These are phyloP conservation scores for Kodamaea restingae DNA, from an alignment of 805 yeast species.

Conservation along the genomic window DNA sequence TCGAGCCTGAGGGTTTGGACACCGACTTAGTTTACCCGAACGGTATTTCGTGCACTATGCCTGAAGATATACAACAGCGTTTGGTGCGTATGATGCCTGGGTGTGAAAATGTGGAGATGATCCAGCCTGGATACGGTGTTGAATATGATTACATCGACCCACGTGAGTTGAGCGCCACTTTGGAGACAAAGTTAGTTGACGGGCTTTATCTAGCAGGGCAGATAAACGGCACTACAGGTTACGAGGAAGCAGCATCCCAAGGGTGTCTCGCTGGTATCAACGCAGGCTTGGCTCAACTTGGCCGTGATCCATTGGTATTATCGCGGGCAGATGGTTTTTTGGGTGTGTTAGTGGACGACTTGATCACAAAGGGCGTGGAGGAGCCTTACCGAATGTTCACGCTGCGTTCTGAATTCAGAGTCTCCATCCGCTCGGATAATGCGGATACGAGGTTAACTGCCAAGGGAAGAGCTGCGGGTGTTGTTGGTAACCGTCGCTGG, in stretches of 20 bases:
- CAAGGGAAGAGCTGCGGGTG: constrained; percentile 62
- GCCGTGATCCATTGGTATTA: constrained; percentile 46
- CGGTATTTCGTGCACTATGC: constrained; percentile 95
- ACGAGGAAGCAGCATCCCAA: constrained; percentile 98
- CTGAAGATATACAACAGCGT: constrained; percentile 79
- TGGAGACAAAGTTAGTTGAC: constrained; percentile 74
- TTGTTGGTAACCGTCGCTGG: constrained; percentile 61
- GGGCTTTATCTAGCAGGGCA: constrained; percentile 94
- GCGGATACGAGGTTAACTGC: constrained; percentile 84
- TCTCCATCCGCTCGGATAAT: constrained; percentile 87
- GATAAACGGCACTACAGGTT: constrained; percentile 97
- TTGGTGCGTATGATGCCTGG: constrained; percentile 82
- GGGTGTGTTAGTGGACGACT: constrained; percentile 91
- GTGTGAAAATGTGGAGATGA: constrained; percentile 78
- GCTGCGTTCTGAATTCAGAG: constrained; percentile 88
- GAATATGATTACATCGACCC: constrained; percentile 97
- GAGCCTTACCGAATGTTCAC: constrained; percentile 99
- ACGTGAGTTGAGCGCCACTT: constrained; percentile 67
- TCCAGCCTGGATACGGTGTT: constrained; percentile 98
- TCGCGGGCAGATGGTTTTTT: constrained; percentile 81
- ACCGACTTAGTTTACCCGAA: constrained; percentile 90
- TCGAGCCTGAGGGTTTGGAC: constrained; percentile 93
- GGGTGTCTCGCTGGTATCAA: constrained; percentile 95
- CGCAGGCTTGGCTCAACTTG: constrained; percentile 63
- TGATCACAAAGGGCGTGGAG: constrained; percentile 90